A percentile compares a stretch with the other conserved stretches of the same genome.
Evolutionary conservation across 257 asterid species (phyloP).

Genomic region (Lycium barbarum): DNA sequence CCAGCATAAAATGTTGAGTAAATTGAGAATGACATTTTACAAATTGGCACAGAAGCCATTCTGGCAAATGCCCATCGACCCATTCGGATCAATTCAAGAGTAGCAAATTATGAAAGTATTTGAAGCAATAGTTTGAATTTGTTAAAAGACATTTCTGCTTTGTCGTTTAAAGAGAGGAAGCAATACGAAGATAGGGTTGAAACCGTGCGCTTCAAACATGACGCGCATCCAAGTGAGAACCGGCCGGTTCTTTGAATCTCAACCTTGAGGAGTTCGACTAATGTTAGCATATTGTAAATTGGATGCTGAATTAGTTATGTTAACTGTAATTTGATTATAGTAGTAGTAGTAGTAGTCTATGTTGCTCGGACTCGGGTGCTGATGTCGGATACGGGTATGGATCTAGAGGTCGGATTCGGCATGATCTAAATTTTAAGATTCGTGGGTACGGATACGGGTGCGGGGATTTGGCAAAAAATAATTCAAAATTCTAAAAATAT

Average conservation of each 20-base stretch:
- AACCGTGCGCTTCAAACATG: background rate
- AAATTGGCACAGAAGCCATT: constrained; percentile 5
- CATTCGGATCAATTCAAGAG: background rate
- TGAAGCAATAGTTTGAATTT: constrained; percentile 14
- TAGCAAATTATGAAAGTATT: background rate
- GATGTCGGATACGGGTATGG: too few relatives aligned
- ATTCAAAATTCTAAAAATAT: too few relatives aligned
- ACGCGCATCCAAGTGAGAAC: background rate
- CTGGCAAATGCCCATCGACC: constrained; percentile 1
- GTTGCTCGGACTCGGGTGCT: too few relatives aligned
- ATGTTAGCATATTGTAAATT: constrained; percentile 17
- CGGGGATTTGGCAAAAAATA: too few relatives aligned
- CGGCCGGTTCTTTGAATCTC: background rate
- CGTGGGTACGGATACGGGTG: too few relatives aligned
- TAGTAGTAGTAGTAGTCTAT: background rate
- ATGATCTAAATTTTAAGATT: too few relatives aligned
- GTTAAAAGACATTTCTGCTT: background rate
- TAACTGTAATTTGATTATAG: constrained; percentile 5
- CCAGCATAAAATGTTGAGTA: background rate
- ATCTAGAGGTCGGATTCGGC: too few relatives aligned
- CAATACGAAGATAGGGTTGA: background rate
- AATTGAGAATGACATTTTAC: background rate
- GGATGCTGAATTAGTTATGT: background rate
- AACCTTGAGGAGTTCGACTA: background rate
- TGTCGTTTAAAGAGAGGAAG: background rate